Evolutionary conservation across 2,329 filamentous ascomycete species (phyloP).

Genomic region (Rachicladosporium sp.): DNA sequence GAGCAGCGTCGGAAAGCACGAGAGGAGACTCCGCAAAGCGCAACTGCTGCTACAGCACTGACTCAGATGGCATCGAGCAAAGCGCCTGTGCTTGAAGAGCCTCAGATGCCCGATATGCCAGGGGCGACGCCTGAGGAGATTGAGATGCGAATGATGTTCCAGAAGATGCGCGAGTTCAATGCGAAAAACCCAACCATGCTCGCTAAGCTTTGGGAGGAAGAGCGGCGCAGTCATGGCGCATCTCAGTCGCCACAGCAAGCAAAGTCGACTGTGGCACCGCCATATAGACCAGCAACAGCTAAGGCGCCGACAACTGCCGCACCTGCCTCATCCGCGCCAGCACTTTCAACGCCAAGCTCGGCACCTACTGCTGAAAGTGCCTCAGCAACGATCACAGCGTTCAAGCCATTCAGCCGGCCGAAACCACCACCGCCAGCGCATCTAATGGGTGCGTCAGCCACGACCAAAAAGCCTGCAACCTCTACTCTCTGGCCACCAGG

Average conservation of each 20-base stretch:
- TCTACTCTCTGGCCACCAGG: slow-evolving; percentile 39
- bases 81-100: no score
- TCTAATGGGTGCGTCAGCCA: no score
- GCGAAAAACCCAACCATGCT: slow-evolving; percentile 42
- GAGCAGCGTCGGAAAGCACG: slow-evolving; percentile 15
- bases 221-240: slow-evolving; percentile 28
- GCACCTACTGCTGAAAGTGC: no score
- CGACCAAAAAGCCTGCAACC: background rate
- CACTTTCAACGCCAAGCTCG: no score
- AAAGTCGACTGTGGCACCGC: no score
- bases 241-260: slow-evolving; percentile 7
- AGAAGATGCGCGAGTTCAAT: slow-evolving; percentile 47
- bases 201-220: slow-evolving; percentile 43
- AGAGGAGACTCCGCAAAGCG: slow-evolving; percentile 10
- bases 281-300: no score
- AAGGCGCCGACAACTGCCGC: no score
- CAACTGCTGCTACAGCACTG: slow-evolving; percentile 17
- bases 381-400: no score
- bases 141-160: slow-evolving; percentile 43
- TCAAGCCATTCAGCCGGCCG: no score
- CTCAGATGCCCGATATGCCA: slow-evolving; percentile 4
- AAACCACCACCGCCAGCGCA: no score
- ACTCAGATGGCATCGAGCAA: slow-evolving; percentile 13
- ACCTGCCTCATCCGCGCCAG: no score
- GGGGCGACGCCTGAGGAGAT: slow-evolving; percentile 30